A percentile compares a stretch with the other conserved stretches of the same genome.
phyloP scores from a whole-genome alignment of 2,329 filamentous ascomycete species.

The Phaeophleospora eucalypticola region DNA sequence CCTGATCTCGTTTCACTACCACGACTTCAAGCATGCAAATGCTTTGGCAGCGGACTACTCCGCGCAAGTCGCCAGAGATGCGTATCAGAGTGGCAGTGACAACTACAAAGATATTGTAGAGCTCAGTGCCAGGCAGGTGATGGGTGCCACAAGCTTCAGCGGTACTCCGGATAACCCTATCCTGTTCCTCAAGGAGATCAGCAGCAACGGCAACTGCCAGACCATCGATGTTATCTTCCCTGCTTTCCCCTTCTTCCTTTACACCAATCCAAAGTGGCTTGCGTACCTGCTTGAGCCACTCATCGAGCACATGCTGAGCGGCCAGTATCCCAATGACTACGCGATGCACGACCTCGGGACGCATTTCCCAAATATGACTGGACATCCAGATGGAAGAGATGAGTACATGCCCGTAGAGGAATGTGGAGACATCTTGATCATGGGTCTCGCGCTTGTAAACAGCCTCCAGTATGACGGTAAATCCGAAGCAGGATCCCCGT shows the following conservation, averaged over 20 bases:
- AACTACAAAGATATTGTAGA: slow-evolving; percentile 48
- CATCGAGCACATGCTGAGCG: slow-evolving; percentile 75
- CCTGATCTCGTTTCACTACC: slow-evolving; percentile 74
- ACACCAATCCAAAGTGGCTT: slow-evolving; percentile 77
- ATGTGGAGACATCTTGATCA: slow-evolving; percentile 69
- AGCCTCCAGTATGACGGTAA: slow-evolving; percentile 62
- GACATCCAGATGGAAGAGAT: slow-evolving; percentile 65
- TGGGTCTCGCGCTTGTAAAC: slow-evolving; percentile 67
- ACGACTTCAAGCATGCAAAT: slow-evolving; percentile 65
- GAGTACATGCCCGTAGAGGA: slow-evolving; percentile 76
- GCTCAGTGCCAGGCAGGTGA: slow-evolving; percentile 72
- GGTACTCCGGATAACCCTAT: slow-evolving; percentile 63
- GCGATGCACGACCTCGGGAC: slow-evolving; percentile 72
- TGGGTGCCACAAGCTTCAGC: slow-evolving; percentile 67
- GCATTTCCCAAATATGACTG: slow-evolving; percentile 73
- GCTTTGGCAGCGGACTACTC: slow-evolving; percentile 70
- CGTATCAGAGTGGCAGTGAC: slow-evolving; percentile 67
- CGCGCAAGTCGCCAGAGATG: slow-evolving; percentile 64
- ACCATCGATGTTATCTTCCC: slow-evolving; percentile 79
- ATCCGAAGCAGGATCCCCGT: slow-evolving; percentile 55
- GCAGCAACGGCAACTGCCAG: slow-evolving; percentile 75
- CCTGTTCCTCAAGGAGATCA: slow-evolving; percentile 77
- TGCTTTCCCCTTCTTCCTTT: slow-evolving; percentile 79
- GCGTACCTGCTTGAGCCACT: slow-evolving; percentile 75
- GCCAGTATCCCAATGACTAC: slow-evolving; percentile 78